These are phyloP conservation scores for Colletotrichum sublineola DNA, from an alignment of 2,329 filamentous ascomycete species.

Conservation along the genomic window DNA sequence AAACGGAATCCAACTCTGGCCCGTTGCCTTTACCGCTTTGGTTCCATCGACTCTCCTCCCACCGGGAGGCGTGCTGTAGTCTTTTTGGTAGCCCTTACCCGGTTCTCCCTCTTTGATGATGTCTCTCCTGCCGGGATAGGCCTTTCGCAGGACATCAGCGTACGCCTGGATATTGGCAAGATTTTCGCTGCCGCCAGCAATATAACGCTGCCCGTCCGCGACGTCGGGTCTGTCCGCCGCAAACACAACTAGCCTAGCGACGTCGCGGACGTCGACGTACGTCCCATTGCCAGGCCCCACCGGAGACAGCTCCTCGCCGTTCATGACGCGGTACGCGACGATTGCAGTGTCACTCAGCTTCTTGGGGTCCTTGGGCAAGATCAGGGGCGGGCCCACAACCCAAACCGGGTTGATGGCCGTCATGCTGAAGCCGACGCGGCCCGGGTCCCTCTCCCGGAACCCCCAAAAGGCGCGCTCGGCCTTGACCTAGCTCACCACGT, in stretches of 20 bases:
- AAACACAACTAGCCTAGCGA: conserved; percentile 29
- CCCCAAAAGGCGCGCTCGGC: conserved; percentile 51
- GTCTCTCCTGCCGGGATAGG: conserved; percentile 15
- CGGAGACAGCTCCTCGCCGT: conserved; percentile 17
- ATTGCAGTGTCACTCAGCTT: conserved; percentile 40
- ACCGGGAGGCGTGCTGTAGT: conserved; percentile 23
- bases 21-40: conserved; percentile 37
- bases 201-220: conserved; percentile 20
- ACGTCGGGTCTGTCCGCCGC: conserved; percentile 10
- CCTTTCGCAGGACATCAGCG: conserved; percentile 29
- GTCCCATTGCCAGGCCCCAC: conserved; percentile 24
- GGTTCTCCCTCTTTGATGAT: conserved; percentile 35
- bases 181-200: conserved; percentile 24
- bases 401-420: conserved; percentile 35
- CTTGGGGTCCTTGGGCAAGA: conserved; percentile 32
- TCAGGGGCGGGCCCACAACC: conserved; percentile 37
- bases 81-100: conserved; percentile 28
- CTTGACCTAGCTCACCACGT: conserved; percentile 50
- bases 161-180: conserved; percentile 28
- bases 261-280: conserved; percentile 41
- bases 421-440: conserved; percentile 46
- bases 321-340: conserved; percentile 44
- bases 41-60: conserved; percentile 28
- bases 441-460: conserved; percentile 46
- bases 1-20: conserved; percentile 25